A percentile compares a stretch with the other conserved stretches of the same genome.
phyloP scores from a whole-genome alignment of 495 filamentous ascomycete species.

The Xylaria nigripes region DNA sequence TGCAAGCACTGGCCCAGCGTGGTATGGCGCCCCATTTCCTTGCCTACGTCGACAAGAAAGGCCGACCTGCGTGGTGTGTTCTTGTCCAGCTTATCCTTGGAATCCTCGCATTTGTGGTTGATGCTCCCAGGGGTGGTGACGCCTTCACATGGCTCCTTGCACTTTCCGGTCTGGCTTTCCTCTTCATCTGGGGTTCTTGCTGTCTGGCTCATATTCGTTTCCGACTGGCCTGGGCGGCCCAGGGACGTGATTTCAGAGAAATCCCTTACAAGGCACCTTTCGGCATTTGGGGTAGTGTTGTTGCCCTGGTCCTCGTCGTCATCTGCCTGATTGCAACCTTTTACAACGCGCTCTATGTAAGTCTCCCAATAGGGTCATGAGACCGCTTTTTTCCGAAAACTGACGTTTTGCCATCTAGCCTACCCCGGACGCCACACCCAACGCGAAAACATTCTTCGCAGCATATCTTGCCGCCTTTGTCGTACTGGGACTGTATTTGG shows the following conservation, averaged over 20 bases:
- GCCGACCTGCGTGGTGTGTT: conserved; percentile 48
- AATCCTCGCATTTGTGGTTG: conserved; percentile 29
- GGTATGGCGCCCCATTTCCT: conserved; percentile 53
- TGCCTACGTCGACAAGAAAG: conserved; percentile 48
- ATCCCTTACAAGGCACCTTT: conserved; percentile 44
- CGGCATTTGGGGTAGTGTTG: conserved; percentile 54
- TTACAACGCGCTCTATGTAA: conserved; percentile 39
- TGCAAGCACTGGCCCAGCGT: conserved; percentile 50
- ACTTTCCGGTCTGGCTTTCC: conserved; percentile 54
- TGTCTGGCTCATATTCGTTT: conserved; percentile 68
- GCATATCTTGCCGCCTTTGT: conserved; percentile 54
- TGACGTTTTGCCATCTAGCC: conserved; percentile 27
- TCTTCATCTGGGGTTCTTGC: conserved; percentile 68
- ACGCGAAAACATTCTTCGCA: conserved; percentile 54
- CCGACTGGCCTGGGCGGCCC: conserved; percentile 45
- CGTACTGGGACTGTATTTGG: conserved; percentile 41
- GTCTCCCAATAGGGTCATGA: conserved; percentile 7
- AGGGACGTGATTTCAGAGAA: conserved; percentile 44
- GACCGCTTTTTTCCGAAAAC: conserved; percentile 1
- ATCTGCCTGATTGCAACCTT: conserved; percentile 56
- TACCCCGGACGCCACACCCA: conserved; percentile 43
- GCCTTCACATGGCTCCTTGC: conserved; percentile 59
- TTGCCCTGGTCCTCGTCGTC: conserved; percentile 50
- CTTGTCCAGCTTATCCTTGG: conserved; percentile 46
- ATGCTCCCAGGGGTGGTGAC: conserved; percentile 18